These are phyloP conservation scores for Xylariales sp. DNA, from an alignment of 2,329 filamentous ascomycete genomes.

Conservation along the genomic window DNA sequence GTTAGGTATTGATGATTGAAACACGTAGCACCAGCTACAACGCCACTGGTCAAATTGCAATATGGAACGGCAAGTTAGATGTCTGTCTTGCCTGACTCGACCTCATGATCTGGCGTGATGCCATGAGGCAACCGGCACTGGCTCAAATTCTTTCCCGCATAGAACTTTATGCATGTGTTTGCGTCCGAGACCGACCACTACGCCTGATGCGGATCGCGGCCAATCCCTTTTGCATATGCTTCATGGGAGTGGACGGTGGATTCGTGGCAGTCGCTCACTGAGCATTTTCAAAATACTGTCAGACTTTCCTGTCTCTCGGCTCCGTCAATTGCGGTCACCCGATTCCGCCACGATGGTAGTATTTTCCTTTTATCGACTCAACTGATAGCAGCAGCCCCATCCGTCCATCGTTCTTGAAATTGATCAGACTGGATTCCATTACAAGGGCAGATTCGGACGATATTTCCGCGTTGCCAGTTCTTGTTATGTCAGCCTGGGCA, in stretches of 20 bases:
- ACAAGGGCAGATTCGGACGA: too few species aligned
- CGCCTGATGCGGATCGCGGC: conserved; percentile 22
- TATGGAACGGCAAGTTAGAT: conserved; percentile 2
- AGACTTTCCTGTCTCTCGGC: conserved; percentile 6
- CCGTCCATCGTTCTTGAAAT: background rate
- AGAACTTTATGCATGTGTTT: conserved; percentile 24
- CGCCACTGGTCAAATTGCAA: background rate
- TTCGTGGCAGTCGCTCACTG: conserved; percentile 30
- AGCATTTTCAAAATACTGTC: conserved; percentile 12
- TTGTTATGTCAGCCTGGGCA: too few species aligned
- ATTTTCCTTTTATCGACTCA: background rate
- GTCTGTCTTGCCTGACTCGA: conserved; percentile 4
- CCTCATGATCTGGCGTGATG: conserved; percentile 8
- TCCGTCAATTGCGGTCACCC: background rate
- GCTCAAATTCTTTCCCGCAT: conserved; percentile 23
- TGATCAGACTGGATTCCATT: too few species aligned
- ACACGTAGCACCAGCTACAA: conserved; percentile 8
- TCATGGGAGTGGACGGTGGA: conserved; percentile 19
- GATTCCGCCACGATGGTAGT: background rate
- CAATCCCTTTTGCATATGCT: conserved; percentile 25
- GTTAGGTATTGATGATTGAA: background rate
- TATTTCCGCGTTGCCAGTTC: too few species aligned
- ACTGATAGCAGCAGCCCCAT: background rate
- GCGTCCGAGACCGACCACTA: conserved; percentile 15
- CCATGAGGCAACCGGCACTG: conserved; percentile 10